These are phyloP conservation scores for Penicillium manginii DNA, from an alignment of 495 filamentous ascomycete genomes.

Conservation along the genomic window DNA sequence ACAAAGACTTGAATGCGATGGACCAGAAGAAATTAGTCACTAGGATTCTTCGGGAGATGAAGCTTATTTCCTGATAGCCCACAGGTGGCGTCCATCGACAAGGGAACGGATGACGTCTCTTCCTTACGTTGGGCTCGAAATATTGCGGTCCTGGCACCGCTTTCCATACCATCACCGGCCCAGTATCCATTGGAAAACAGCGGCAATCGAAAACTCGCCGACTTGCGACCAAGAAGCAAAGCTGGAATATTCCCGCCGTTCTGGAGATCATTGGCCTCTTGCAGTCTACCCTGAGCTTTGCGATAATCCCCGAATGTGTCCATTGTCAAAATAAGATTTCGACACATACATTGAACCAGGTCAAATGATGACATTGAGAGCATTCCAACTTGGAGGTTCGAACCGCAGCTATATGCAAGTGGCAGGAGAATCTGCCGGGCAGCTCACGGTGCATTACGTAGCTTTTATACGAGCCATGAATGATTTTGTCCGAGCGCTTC, in stretches of 20 bases:
- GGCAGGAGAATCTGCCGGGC: not conserved
- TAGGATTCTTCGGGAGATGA: constrained; percentile 60
- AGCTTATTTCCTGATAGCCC: constrained; percentile 35
- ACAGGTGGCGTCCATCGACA: not conserved
- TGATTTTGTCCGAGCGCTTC: not conserved
- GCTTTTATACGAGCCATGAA: not conserved
- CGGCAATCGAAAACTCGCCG: no score
- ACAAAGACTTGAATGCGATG: constrained; percentile 63
- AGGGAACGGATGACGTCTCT: not conserved
- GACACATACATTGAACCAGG: no score
- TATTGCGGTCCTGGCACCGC: not conserved
- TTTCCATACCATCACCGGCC: not conserved
- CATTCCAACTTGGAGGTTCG: no score
- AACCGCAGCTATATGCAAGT: not conserved
- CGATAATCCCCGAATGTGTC: not conserved
- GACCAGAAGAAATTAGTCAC: constrained; percentile 82
- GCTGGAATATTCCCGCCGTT: not conserved
- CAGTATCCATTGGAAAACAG: not conserved
- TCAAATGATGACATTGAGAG: no score
- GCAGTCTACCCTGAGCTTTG: not conserved
- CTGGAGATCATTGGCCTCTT: not conserved
- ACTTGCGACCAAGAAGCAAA: not conserved
- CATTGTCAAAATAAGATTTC: not conserved
- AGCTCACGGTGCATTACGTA: not conserved
- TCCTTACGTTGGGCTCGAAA: not conserved